Evolutionary conservation across 139 green algal genomes (phyloP).

Genomic region (Coelastrella sp.): DNA sequence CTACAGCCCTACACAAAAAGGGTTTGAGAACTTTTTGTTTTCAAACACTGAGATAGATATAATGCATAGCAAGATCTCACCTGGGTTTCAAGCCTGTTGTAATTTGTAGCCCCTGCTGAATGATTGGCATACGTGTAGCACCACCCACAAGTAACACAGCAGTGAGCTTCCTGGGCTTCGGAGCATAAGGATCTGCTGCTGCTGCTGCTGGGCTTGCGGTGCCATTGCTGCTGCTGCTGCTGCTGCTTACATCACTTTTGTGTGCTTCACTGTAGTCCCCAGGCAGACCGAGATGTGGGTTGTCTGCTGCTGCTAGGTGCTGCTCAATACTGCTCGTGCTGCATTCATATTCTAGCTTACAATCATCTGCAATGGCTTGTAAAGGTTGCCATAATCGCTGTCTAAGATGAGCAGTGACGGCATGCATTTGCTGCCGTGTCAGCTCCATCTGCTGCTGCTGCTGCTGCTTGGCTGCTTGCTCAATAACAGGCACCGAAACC

Average conservation of each 20-base stretch:
- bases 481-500: not conserved
- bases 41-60: too few species aligned
- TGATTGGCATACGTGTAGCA: constrained; percentile 70
- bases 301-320: constrained; percentile 29
- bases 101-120: constrained; percentile 63
- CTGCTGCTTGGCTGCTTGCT: not conserved
- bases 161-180: constrained; percentile 69
- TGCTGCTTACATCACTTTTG: too few species aligned
- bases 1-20: too few species aligned
- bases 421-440: constrained; percentile 45
- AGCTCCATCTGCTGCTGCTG: constrained; percentile 33
- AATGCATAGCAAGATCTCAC: too few species aligned
- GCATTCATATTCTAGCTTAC: constrained; percentile 38
- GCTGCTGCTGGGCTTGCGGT: not conserved
- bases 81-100: constrained; percentile 65
- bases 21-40: too few species aligned
- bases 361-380: constrained; percentile 8
- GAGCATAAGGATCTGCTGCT: constrained; percentile 55
- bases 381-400: constrained; percentile 65
- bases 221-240: constrained; percentile 32
- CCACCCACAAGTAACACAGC: constrained; percentile 83
- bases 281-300: too few species aligned
- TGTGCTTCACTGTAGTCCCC: too few species aligned
- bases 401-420: constrained; percentile 48
- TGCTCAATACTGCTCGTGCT: constrained; percentile 12